phyloP scores from a whole-genome alignment of 352 stramenopile genomes.

The Phytopythium sindhum region DNA sequence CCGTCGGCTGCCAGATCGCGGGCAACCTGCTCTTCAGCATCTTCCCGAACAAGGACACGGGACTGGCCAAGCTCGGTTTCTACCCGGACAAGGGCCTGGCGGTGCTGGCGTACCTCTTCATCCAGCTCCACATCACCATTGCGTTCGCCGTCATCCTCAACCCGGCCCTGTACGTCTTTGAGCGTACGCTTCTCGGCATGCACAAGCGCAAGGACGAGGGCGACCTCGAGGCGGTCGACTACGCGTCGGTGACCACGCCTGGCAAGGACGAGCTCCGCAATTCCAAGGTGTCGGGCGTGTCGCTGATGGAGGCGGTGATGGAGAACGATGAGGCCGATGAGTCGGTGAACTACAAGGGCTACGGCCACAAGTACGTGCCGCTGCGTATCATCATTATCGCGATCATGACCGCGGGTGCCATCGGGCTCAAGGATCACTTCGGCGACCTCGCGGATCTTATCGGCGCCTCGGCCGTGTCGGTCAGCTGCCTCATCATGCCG shows the following conservation, averaged over 20 bases:
- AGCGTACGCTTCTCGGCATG: slow-evolving; percentile 30
- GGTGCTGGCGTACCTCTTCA: slow-evolving; percentile 27
- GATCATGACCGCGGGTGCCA: not conserved
- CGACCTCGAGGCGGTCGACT: slow-evolving; percentile 16
- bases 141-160: slow-evolving; percentile 29
- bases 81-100: slow-evolving; percentile 13
- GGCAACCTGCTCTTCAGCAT: slow-evolving; percentile 54
- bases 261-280: slow-evolving; percentile 12
- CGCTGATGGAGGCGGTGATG: slow-evolving; percentile 10
- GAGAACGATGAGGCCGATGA: not conserved
- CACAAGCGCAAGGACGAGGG: slow-evolving; percentile 13
- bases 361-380: not conserved
- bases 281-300: slow-evolving; percentile 27
- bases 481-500: not conserved
- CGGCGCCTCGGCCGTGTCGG: not conserved
- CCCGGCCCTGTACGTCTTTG: slow-evolving; percentile 28
- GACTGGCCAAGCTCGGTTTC: slow-evolving; percentile 24
- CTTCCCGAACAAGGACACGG: slow-evolving; percentile 19
- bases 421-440: slow-evolving; percentile 4
- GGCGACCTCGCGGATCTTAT: not conserved
- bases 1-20: slow-evolving; percentile 42
- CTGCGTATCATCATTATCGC: not conserved
- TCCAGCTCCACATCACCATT: slow-evolving; percentile 37
- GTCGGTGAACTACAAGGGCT: slow-evolving; percentile 1
- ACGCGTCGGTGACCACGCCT: slow-evolving; percentile 16